Percentiles rank a stretch among this genome's conserved stretches.
These are phyloP conservation scores for Aspergillus campestris DNA, from an alignment of 495 filamentous ascomycete species.

Conservation along the genomic window DNA sequence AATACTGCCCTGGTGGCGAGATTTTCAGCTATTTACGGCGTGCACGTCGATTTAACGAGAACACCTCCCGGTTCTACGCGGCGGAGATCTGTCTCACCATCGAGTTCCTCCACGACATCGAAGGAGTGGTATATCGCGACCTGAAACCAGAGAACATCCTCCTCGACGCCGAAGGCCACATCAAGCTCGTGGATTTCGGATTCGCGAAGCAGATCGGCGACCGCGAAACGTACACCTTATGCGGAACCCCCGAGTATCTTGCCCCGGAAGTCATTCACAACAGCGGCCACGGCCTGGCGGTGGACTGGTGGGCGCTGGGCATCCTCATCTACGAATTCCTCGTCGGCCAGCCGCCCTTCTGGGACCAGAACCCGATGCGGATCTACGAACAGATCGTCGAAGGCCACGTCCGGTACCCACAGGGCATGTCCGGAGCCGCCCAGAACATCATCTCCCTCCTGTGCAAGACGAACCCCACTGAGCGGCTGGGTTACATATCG, in stretches of 20 bases:
- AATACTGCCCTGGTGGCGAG: conserved; percentile 91
- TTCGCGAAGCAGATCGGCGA: conserved; percentile 68
- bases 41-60: conserved; percentile 76
- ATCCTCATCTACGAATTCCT: conserved; percentile 95
- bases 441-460: conserved; percentile 77
- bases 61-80: conserved; percentile 83
- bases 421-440: conserved; percentile 60
- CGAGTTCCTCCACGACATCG: conserved; percentile 78
- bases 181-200: conserved; percentile 97
- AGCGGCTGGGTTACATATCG: conserved; percentile 80
- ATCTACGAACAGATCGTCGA: conserved; percentile 70
- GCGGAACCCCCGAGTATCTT: conserved; percentile 93
- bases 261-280: conserved; percentile 95
- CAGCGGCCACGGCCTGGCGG: conserved; percentile 87
- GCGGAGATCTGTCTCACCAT: conserved; percentile 91
- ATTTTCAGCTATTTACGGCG: conserved; percentile 89
- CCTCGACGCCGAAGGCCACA: conserved; percentile 82
- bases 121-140: conserved; percentile 88
- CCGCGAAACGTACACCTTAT: conserved; percentile 87
- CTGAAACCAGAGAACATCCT: conserved; percentile 96
- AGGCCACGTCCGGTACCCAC: conserved; percentile 30
- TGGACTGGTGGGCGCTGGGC: conserved; percentile 99
- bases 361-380: conserved; percentile 91
- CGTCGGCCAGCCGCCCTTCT: conserved; percentile 93
- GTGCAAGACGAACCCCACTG: conserved; percentile 82